These are phyloP conservation scores for Helichrysum umbraculigerum DNA, from an alignment of 129 eudicot genomes.

Conservation along the genomic window DNA sequence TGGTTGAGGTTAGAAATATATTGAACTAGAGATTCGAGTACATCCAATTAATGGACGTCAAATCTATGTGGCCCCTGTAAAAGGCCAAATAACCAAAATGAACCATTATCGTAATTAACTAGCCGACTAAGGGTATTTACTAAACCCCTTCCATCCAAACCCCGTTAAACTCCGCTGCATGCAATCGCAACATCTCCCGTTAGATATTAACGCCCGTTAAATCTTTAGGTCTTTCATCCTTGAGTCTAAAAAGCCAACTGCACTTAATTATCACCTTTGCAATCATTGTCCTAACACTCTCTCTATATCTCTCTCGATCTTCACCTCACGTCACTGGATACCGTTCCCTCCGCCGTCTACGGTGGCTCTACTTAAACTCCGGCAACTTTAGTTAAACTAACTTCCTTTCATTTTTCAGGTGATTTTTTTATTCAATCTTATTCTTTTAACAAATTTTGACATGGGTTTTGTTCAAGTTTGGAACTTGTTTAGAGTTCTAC, in stretches of 20 bases:
- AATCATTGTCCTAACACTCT: conserved; percentile 40
- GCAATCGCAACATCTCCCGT: conserved; percentile 22
- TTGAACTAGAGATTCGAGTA: conserved; percentile 29
- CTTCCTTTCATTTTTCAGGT: conserved; percentile 19
- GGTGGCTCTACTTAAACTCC: conserved; percentile 19
- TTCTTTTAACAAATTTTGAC: conserved; percentile 5
- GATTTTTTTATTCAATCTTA: not conserved
- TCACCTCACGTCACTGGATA: conserved; percentile 14
- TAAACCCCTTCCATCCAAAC: conserved; percentile 10
- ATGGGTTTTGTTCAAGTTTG: not conserved
- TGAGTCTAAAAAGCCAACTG: conserved; percentile 43
- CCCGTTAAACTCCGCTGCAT: conserved; percentile 33
- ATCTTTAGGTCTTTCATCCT: conserved; percentile 20
- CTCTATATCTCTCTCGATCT: not conserved
- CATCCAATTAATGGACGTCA: conserved; percentile 42
- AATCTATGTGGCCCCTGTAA: conserved; percentile 24
- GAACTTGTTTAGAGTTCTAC: not conserved
- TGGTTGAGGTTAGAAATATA: conserved; percentile 26
- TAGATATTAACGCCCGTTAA: conserved; percentile 18
- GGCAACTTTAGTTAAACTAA: not conserved
- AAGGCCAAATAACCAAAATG: conserved; percentile 18
- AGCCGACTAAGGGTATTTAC: conserved; percentile 33
- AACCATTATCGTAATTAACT: conserved; percentile 19
- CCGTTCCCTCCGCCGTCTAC: conserved; percentile 24
- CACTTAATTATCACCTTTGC: conserved; percentile 44